A percentile compares a stretch with the other conserved stretches of the same genome.
These are phyloP conservation scores for Cajanus cajan DNA, from an alignment of 306 rosid species.

Conservation along the genomic window DNA sequence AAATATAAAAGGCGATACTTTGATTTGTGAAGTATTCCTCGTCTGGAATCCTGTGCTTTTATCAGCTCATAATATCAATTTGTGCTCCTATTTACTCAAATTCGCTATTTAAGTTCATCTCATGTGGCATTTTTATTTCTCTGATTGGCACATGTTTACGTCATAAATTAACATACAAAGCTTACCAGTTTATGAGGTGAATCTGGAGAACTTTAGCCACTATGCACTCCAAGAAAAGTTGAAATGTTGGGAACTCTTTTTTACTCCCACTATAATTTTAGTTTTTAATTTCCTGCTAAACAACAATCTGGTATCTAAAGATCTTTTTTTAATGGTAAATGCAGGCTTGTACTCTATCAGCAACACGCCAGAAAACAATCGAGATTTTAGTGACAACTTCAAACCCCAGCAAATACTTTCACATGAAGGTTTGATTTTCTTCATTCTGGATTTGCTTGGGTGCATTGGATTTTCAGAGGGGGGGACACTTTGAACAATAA, in stretches of 20 bases:
- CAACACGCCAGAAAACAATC: constrained; percentile 29
- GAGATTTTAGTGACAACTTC: constrained; percentile 29
- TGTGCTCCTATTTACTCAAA: background rate
- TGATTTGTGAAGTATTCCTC: background rate
- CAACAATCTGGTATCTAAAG: background rate
- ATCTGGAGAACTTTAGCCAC: background rate
- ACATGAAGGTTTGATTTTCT: constrained; percentile 28
- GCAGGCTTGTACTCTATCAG: constrained; percentile 31
- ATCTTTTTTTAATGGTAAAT: constrained; percentile 25
- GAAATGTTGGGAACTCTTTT: background rate
- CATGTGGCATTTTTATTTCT: background rate
- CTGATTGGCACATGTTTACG: background rate
- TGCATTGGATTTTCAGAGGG: background rate
- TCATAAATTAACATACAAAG: constrained; percentile 6
- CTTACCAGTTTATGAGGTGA: background rate
- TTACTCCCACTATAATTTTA: background rate
- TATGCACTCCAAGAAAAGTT: background rate
- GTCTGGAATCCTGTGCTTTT: background rate
- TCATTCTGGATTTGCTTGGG: constrained; percentile 22
- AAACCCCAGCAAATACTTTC: constrained; percentile 32
- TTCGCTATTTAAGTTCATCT: background rate
- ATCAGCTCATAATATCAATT: background rate
- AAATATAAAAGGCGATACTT: constrained; percentile 18
- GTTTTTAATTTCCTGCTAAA: background rate
- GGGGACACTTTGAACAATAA: background rate